Conservation (phyloP, 192 early-diverging fungal genomes). For the Kickxella alabastrina region DNA sequence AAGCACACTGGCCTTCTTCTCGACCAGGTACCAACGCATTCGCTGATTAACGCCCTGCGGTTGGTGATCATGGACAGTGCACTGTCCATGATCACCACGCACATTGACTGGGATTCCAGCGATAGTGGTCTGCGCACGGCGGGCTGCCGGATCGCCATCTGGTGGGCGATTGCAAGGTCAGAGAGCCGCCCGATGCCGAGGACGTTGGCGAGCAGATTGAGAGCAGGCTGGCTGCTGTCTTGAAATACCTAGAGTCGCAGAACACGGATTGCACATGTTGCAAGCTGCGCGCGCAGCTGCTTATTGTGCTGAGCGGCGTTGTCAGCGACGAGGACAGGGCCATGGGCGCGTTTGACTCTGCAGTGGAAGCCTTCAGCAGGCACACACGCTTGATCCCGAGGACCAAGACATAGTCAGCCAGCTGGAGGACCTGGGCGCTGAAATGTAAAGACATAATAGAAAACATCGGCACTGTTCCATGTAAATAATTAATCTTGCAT, state of each 20-base stretch:
- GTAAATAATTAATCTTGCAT: no score
- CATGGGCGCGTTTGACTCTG: constrained; percentile 52
- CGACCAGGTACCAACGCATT: constrained; percentile 10
- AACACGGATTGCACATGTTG: constrained; percentile 15
- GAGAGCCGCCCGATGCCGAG: constrained; percentile 32
- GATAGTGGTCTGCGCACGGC: not conserved
- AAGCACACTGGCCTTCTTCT: constrained; percentile 16
- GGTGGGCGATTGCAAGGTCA: constrained; percentile 57
- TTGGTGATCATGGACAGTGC: constrained; percentile 14
- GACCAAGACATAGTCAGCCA: constrained; percentile 41
- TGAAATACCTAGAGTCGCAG: constrained; percentile 26
- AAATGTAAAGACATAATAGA: not conserved
- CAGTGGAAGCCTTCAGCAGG: constrained; percentile 46
- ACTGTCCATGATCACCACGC: constrained; percentile 6
- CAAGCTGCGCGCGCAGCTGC: constrained; percentile 31
- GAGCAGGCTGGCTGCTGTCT: constrained; percentile 21
- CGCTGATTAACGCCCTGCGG: constrained; percentile 14
- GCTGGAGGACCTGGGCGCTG: constrained; percentile 43
- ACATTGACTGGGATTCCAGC: constrained; percentile 14
- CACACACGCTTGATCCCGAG: constrained; percentile 44
- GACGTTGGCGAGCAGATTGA: constrained; percentile 44
- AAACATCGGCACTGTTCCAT: no score
- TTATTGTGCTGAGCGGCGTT: constrained; percentile 39
- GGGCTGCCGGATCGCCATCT: constrained; percentile 45
- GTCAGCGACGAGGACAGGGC: constrained; percentile 54